Base-by-base conservation (phyloP, 2,329 filamentous ascomycete species). In the Clonostachys rhizophaga region DNA sequence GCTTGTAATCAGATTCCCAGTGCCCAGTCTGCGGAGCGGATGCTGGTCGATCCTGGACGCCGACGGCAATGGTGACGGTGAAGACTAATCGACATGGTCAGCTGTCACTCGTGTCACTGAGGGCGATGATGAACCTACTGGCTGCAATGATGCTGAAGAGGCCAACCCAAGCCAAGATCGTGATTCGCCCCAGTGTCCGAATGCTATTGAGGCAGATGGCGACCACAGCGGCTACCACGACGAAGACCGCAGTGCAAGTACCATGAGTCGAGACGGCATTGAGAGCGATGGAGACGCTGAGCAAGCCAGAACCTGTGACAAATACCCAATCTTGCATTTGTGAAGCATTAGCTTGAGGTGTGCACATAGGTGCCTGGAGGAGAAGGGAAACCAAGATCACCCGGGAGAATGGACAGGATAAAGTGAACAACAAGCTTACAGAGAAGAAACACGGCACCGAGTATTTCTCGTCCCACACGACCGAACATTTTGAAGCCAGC, bases 401-500 rank as follows among this genome's bases (percentile, higher is more conserved):
- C 5, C 20, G 20, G 24, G 24, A 9, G 24, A 24, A 8, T 8
- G 24, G 24, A 24, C 8, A 8, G 7, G 7, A 9, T 51, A 34
- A 16, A 12, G 12, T 10, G 5, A 18, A 30, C 3, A 9, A 20
- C 14, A 16, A 20, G 40, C 45, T 50, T 41, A 64, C 67, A 63
- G 46, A 74, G 46, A 55, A 60, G 56, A 45, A 65, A 63, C 3
- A 58, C 52, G 24, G 52, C 52, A 5, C 61, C 67, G 30, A 77
- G 62, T 24, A 72, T 43, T 44, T 70, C 69, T 5, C 69, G 65
- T 2, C 75, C 74, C 6, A 67, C 46, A 3, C 60, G 63, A 14
- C 76, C 76, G 50, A 76, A 74, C n/a, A 79, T 63, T 37, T 76
- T 58, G 5, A 53, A 53, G 17, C 74, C 76, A 1, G 70, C 75